Evolutionary conservation across 345 rosid species (phyloP).

Genomic region (Eucalyptus caleyi): DNA sequence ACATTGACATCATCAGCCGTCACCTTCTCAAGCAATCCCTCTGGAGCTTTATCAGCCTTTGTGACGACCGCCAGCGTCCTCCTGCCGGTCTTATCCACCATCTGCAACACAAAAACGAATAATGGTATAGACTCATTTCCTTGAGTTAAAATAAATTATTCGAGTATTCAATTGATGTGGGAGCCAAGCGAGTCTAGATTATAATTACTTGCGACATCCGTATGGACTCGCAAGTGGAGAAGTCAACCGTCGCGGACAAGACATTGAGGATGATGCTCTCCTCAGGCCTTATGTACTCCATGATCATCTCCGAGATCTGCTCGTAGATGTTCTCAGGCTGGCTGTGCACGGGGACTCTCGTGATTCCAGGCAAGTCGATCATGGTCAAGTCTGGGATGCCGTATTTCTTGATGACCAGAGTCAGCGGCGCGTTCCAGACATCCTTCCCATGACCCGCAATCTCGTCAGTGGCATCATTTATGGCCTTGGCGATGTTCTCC

Average conservation of each 20-base stretch:
- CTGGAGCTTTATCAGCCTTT: conserved; percentile 31
- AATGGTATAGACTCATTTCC: neutral
- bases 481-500: conserved; percentile 9
- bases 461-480: conserved; percentile 14
- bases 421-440: conserved; percentile 16
- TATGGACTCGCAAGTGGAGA: conserved; percentile 39
- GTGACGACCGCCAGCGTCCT: conserved; percentile 46
- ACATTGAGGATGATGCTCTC: conserved; percentile 41
- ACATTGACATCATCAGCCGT: conserved; percentile 32
- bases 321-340: conserved; percentile 40
- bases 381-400: conserved; percentile 44
- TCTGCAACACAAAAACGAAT: neutral
- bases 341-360: conserved; percentile 32
- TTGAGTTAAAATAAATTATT: neutral
- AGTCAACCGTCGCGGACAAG: conserved; percentile 31
- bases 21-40: conserved; percentile 33
- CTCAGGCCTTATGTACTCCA: conserved; percentile 28
- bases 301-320: conserved; percentile 20
- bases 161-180: neutral
- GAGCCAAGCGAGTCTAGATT: too few relatives aligned
- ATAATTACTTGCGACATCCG: conserved; percentile 20
- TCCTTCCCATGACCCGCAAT: conserved; percentile 34
- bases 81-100: conserved; percentile 24
- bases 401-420: conserved; percentile 23
- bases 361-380: conserved; percentile 54